Evolutionary conservation across 176 grass and related monocot genomes (phyloP).

Genomic region (Phragmites australis): DNA sequence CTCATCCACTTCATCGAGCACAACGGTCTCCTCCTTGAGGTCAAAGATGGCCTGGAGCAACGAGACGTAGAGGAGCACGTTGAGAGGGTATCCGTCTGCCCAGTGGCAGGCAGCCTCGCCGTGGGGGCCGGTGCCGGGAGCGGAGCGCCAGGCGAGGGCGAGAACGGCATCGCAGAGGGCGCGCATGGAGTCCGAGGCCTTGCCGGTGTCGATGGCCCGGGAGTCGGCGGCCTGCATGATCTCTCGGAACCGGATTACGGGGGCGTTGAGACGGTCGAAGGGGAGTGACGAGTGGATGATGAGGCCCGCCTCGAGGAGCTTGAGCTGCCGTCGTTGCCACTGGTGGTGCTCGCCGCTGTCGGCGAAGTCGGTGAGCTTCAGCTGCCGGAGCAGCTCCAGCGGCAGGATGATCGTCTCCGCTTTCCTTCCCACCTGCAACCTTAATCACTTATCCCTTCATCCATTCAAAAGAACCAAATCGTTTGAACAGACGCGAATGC

Average conservation of each 20-base stretch:
- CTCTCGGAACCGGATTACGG: constrained; percentile 49
- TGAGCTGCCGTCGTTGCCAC: constrained; percentile 85
- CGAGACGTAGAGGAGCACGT: constrained; percentile 72
- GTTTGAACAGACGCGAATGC: not conserved
- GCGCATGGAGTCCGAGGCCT: constrained; percentile 71
- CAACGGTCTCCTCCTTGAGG: constrained; percentile 63
- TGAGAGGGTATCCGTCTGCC: constrained; percentile 87
- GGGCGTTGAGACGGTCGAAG: constrained; percentile 45
- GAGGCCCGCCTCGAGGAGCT: constrained; percentile 72
- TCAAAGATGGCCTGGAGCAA: constrained; percentile 80
- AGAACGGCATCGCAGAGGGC: constrained; percentile 59
- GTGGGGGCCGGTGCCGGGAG: not conserved
- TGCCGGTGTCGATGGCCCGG: constrained; percentile 79
- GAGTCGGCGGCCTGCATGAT: constrained; percentile 41
- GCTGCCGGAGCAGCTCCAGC: constrained; percentile 86
- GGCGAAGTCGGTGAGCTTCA: constrained; percentile 75
- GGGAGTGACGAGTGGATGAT: constrained; percentile 53
- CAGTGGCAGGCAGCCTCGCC: constrained; percentile 71
- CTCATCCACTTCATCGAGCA: constrained; percentile 92
- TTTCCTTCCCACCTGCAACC: constrained; percentile 52
- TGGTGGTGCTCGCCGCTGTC: constrained; percentile 73
- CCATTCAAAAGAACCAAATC: too few species aligned
- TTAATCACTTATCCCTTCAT: not conserved
- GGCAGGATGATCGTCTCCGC: constrained; percentile 80
- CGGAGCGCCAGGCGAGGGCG: constrained; percentile 57